phyloP scores from a whole-genome alignment of 495 filamentous ascomycete genomes.

The Penicillium macrosclerotiorum region DNA sequence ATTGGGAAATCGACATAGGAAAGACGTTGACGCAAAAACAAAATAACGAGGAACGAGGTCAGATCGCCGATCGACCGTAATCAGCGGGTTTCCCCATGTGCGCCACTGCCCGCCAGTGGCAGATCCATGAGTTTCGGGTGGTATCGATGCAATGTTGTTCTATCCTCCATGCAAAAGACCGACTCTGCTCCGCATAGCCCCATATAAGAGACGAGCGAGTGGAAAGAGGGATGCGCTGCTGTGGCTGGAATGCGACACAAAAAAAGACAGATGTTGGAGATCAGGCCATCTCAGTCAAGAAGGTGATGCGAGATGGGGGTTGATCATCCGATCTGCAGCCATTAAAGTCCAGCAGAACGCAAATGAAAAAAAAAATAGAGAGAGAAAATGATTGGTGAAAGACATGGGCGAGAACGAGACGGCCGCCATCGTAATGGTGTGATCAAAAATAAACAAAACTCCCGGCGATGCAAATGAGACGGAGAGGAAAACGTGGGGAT shows the following conservation, averaged over 20 bases:
- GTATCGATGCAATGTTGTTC: constrained; percentile 28
- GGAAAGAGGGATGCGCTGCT: constrained; percentile 6
- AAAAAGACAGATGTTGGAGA: no score
- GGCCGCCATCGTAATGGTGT: constrained; percentile 20
- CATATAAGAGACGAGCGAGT: constrained; percentile 5
- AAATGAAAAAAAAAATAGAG: no score
- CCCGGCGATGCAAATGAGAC: constrained; percentile 39
- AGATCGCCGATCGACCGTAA: constrained; percentile 23
- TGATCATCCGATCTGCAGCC: no score
- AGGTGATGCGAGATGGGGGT: no score
- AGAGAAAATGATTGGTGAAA: not conserved
- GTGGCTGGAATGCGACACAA: no score
- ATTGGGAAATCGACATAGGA: constrained; percentile 1
- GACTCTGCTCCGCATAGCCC: not conserved
- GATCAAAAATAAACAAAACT: constrained; percentile 26
- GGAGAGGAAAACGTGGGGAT: constrained; percentile 6
- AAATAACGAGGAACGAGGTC: constrained; percentile 9
- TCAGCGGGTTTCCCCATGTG: constrained; percentile 21
- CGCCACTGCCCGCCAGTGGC: constrained; percentile 36
- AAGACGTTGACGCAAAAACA: constrained; percentile 16
- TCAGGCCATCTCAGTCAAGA: no score
- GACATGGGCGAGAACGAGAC: constrained; percentile 8
- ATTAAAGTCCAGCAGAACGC: no score
- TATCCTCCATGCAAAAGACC: constrained; percentile 25
- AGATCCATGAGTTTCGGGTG: constrained; percentile 27